phyloP scores from a whole-genome alignment of 1,139 yeast genomes.

The Ashbya aceris region DNA sequence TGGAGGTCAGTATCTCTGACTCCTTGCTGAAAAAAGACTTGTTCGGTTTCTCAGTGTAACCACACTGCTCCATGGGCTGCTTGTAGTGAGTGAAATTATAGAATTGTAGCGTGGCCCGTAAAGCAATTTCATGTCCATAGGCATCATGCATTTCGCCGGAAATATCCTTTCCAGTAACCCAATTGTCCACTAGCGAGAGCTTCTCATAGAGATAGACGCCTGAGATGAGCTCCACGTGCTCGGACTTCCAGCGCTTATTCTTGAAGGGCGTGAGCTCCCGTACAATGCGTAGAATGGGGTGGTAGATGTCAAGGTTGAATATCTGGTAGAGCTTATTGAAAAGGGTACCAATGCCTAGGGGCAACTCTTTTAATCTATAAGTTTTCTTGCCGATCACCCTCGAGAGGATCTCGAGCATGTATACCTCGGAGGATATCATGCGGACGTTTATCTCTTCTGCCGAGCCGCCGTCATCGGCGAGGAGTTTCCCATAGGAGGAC shows the following conservation, averaged over 20 bases:
- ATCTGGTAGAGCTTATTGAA: slow-evolving; percentile 30
- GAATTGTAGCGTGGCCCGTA: slow-evolving; percentile 70
- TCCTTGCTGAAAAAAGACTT: slow-evolving; percentile 35
- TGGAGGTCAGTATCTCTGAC: slow-evolving; percentile 24
- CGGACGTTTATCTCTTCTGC: slow-evolving; percentile 23
- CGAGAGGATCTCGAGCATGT: slow-evolving; percentile 18
- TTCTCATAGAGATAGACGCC: slow-evolving; percentile 72
- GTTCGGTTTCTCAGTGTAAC: slow-evolving; percentile 37
- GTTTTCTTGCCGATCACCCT: slow-evolving; percentile 27
- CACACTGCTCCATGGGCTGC: slow-evolving; percentile 43
- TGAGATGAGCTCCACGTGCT: slow-evolving; percentile 89
- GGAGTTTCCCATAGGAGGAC: slow-evolving; percentile 2
- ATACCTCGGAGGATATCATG: slow-evolving; percentile 28
- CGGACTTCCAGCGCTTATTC: slow-evolving; percentile 89
- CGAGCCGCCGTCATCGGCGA: background rate
- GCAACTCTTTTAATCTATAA: slow-evolving; percentile 28
- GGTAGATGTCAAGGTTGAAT: slow-evolving; percentile 54
- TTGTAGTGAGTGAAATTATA: slow-evolving; percentile 59
- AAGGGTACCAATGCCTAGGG: slow-evolving; percentile 26
- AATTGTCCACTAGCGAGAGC: slow-evolving; percentile 66
- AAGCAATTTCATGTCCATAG: slow-evolving; percentile 77
- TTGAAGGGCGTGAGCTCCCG: slow-evolving; percentile 82
- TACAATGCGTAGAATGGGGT: slow-evolving; percentile 61
- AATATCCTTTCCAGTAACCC: slow-evolving; percentile 82
- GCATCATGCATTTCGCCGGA: slow-evolving; percentile 70